These are phyloP conservation scores for Thalassiosira livingstoniorum DNA, from an alignment of 352 stramenopile species.

Conservation along the genomic window DNA sequence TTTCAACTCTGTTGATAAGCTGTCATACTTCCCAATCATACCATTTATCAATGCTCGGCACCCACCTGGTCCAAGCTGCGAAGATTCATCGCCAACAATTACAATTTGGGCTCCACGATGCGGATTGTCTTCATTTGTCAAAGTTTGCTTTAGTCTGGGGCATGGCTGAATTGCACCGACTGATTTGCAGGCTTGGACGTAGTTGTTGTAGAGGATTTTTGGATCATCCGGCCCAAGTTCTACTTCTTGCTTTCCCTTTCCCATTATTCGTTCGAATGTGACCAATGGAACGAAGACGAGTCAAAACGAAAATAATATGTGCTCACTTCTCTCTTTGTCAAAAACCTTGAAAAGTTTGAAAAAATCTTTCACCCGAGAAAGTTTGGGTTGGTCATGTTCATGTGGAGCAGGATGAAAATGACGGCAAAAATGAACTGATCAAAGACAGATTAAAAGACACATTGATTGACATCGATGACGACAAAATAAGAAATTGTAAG, in stretches of 20 bases:
- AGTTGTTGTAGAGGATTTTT: slow-evolving; percentile 44
- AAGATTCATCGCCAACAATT: slow-evolving; percentile 25
- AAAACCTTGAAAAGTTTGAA: no score
- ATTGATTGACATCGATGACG: no score
- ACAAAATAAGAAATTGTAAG: no score
- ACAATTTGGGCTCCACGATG: slow-evolving; percentile 46
- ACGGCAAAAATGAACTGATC: no score
- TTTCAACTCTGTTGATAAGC: background rate
- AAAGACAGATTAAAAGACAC: no score
- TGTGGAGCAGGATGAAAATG: no score
- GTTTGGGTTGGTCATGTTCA: no score
- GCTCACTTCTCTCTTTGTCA: no score
- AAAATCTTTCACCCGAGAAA: no score
- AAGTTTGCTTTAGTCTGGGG: slow-evolving; percentile 9
- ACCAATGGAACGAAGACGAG: no score
- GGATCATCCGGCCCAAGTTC: slow-evolving; percentile 31
- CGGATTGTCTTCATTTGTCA: slow-evolving; percentile 40
- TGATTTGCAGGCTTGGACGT: slow-evolving; percentile 37
- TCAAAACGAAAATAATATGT: no score
- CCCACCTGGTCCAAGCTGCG: slow-evolving; percentile 44
- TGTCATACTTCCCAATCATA: slow-evolving; percentile 42
- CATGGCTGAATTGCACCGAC: slow-evolving; percentile 42
- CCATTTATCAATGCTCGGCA: slow-evolving; percentile 58
- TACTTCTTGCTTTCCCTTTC: slow-evolving; percentile 24
- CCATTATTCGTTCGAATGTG: slow-evolving; percentile 16